phyloP scores from a whole-genome alignment of 2,329 filamentous ascomycete genomes.

The Penicillium glabrum region DNA sequence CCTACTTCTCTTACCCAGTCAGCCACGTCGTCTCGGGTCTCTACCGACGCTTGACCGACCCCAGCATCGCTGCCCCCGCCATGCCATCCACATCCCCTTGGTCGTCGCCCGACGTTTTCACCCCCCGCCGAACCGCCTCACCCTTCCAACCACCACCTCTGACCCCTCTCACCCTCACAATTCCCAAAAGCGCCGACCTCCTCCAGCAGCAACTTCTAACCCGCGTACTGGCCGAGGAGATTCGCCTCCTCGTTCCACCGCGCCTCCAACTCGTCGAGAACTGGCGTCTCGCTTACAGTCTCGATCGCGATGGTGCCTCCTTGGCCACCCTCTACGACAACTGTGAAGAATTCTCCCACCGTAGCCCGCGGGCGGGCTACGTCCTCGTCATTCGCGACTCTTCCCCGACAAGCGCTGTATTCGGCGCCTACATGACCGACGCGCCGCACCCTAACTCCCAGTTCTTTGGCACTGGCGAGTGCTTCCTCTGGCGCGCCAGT shows the following conservation, averaged over 20 bases:
- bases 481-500: slow-evolving; percentile 83
- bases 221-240: slow-evolving; percentile 81
- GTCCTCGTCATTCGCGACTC: slow-evolving; percentile 83
- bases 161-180: slow-evolving; percentile 69
- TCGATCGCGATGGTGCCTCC: slow-evolving; percentile 89
- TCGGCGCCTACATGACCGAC: slow-evolving; percentile 93
- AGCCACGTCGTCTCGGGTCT: slow-evolving; percentile 61
- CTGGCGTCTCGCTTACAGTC: slow-evolving; percentile 83
- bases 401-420: slow-evolving; percentile 54
- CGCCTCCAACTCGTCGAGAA: slow-evolving; percentile 82
- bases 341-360: slow-evolving; percentile 64
- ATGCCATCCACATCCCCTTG: slow-evolving; percentile 42
- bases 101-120: slow-evolving; percentile 38
- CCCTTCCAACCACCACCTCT: slow-evolving; percentile 87
- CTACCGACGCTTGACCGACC: slow-evolving; percentile 63
- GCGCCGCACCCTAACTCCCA: slow-evolving; percentile 75
- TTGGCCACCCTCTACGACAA: slow-evolving; percentile 82
- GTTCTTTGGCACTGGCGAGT: slow-evolving; percentile 96
- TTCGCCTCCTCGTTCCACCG: slow-evolving; percentile 82
- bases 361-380: slow-evolving; percentile 74
- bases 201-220: slow-evolving; percentile 65
- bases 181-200: slow-evolving; percentile 54
- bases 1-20: slow-evolving; percentile 53
- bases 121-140: slow-evolving; percentile 62
- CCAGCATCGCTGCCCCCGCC: slow-evolving; percentile 18